Evolutionary conservation across 192 early-diverging fungal genomes (phyloP).

Genomic region (Phlyctochytrium arcticum): DNA sequence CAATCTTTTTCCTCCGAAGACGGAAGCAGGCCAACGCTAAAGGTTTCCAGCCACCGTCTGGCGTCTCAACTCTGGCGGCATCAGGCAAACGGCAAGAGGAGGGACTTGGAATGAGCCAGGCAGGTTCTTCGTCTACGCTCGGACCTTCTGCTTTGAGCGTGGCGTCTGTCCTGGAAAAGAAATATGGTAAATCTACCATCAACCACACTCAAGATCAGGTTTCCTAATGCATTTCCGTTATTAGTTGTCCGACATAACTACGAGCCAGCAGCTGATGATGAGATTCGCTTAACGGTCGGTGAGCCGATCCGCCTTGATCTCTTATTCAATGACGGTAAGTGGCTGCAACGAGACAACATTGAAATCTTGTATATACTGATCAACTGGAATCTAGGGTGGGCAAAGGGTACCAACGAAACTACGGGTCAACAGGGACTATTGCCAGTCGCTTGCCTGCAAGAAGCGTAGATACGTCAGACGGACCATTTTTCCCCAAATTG

Average conservation of each 20-base stretch:
- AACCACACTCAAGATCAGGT: background rate
- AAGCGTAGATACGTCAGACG: slow-evolving; percentile 7
- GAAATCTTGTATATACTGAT: background rate
- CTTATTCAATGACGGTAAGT: slow-evolving; percentile 36
- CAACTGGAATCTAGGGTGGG: slow-evolving; percentile 8
- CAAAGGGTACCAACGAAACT: slow-evolving; percentile 33
- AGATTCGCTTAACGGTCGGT: slow-evolving; percentile 21
- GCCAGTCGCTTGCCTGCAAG: slow-evolving; percentile 29
- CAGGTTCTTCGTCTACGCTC: slow-evolving; percentile 8
- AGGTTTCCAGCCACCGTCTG: background rate
- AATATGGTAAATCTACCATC: slow-evolving; percentile 14
- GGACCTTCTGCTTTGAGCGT: slow-evolving; percentile 6
- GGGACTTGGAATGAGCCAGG: background rate
- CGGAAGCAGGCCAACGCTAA: background rate
- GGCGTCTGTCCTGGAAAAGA: slow-evolving; percentile 23
- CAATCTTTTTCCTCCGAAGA: slow-evolving; percentile 12
- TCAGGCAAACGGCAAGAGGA: slow-evolving; percentile 13
- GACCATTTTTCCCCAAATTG: too few relatives aligned
- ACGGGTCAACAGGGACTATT: slow-evolving; percentile 30
- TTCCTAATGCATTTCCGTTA: background rate
- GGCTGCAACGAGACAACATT: background rate
- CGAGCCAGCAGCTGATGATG: slow-evolving; percentile 28
- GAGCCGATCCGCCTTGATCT: slow-evolving; percentile 28
- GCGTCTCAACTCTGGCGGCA: background rate
- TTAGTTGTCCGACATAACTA: slow-evolving; percentile 26